phyloP scores from a whole-genome alignment of 1,139 yeast species.

The Candida anutae region DNA sequence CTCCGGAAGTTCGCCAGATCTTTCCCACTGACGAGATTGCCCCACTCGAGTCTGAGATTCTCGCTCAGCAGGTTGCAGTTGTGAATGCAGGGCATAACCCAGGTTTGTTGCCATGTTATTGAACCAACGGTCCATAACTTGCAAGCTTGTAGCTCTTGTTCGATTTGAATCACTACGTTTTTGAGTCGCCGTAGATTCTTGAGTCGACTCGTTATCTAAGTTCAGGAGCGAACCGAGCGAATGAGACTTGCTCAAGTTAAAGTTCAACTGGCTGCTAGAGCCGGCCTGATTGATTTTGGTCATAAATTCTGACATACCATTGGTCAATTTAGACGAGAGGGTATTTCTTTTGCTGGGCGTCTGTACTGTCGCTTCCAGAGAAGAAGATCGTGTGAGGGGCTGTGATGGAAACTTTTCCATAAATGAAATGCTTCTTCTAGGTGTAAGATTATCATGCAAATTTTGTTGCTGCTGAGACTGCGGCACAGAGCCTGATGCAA shows the following conservation, averaged over 20 bases:
- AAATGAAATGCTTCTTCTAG: slow-evolving; percentile 21
- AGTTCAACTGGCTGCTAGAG: slow-evolving; percentile 1
- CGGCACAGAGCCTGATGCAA: slow-evolving; percentile 4
- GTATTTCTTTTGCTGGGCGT: slow-evolving; percentile 19
- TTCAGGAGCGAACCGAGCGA: slow-evolving; percentile 26
- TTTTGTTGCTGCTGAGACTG: too few relatives aligned
- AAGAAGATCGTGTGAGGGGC: slow-evolving; percentile 31
- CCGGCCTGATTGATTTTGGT: slow-evolving; percentile 26
- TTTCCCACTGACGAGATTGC: too few relatives aligned
- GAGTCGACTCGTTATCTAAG: too few relatives aligned
- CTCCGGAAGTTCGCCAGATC: slow-evolving; percentile 5
- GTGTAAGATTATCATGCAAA: too few relatives aligned
- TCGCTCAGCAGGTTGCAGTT: slow-evolving; percentile 1
- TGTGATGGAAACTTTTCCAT: slow-evolving; percentile 27
- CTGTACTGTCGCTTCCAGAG: slow-evolving; percentile 17
- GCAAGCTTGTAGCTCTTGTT: slow-evolving; percentile 32
- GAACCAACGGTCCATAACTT: slow-evolving; percentile 41
- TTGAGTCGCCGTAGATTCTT: too few relatives aligned
- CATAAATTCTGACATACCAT: slow-evolving; percentile 37
- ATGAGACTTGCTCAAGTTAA: slow-evolving; percentile 11
- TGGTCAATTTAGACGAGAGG: slow-evolving; percentile 32
- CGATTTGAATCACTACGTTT: slow-evolving; percentile 23
- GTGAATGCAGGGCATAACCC: slow-evolving; percentile 2
- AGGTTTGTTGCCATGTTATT: slow-evolving; percentile 17
- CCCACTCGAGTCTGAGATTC: too few relatives aligned